phyloP scores from a whole-genome alignment of 495 filamentous ascomycete species.

The Entonaema liquescens region DNA sequence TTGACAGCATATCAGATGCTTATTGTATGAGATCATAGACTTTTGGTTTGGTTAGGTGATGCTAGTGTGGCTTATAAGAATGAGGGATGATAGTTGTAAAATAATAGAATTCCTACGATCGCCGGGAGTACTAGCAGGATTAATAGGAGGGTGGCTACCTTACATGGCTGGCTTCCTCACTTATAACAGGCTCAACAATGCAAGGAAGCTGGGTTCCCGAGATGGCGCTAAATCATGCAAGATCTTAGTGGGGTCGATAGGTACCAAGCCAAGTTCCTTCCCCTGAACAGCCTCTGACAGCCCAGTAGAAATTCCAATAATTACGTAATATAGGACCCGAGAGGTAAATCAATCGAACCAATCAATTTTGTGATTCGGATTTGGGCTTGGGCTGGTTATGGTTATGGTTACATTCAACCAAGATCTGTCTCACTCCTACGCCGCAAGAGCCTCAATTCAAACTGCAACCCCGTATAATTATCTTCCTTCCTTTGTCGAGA shows the following conservation, averaged over 20 bases:
- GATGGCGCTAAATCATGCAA: slow-evolving; percentile 31
- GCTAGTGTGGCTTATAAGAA: neutral
- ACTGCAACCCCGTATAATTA: slow-evolving; percentile 3
- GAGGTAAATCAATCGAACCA: neutral
- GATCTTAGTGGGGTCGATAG: slow-evolving; percentile 17
- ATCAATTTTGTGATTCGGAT: slow-evolving; percentile 22
- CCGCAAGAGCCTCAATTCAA: slow-evolving; percentile 32
- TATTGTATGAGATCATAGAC: slow-evolving; percentile 18
- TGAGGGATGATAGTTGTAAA: slow-evolving; percentile 1
- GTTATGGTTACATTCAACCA: slow-evolving; percentile 41
- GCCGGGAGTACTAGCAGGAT: neutral
- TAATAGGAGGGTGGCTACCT: neutral
- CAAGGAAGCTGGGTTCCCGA: no score
- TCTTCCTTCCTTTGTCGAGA: neutral
- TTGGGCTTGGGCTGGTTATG: neutral
- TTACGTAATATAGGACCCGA: neutral
- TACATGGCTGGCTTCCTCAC: neutral
- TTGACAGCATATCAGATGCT: neutral
- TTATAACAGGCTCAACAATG: no score
- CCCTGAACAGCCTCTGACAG: no score
- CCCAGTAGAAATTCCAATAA: neutral
- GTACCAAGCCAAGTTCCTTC: no score
- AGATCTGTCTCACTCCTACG: slow-evolving; percentile 37
- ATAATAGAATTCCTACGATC: neutral
- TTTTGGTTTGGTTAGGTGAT: neutral